Evolutionary conservation across 1,284 basidiomycete species (phyloP), one percentile per base, ranked within the genome.

Genomic region (Xerocomus amazonicus): DNA sequence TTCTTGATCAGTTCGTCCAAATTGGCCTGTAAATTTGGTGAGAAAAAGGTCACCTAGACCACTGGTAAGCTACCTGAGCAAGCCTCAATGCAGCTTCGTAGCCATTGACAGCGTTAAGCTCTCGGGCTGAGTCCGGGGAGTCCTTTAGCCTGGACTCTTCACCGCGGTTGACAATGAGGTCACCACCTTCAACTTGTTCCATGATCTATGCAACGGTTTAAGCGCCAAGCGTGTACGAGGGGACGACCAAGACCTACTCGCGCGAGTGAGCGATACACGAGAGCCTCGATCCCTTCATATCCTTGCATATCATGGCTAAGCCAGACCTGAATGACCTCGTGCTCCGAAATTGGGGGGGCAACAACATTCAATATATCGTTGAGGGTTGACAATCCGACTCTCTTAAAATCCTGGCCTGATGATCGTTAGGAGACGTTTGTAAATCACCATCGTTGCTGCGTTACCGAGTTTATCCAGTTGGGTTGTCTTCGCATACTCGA

Each of bases 241-340:
- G 29, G 9, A 42, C 31, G n/a, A 43, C 32, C 41, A 40, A 34
- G 26, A 67, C 84, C 50, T 61, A 92, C 91, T 64, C 84, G 78
- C 27, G 88, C 73, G 33, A 95, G 73, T 2, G 91, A 84, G 36
- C 87, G 83, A 71, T 97, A 99, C 10, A 95, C 91, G n/a, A 99
- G 80, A n/a, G 85, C 80, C 68, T 97, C 94, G 41, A 99, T 83
- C 13, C 96, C 97, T 47, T 95, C 93, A 65, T 97, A 97, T 12
- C 97, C 96, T 52, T 82, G 75, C 94, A 99, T 96, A 59, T 96
- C 94, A 72, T 99, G 95, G 58, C 88, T 89, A 34, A 99, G 75
- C 83, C 91, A 94, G 6, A 99, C 87, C 66, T 97, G 86, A 52
- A 99, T 91, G 17, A 98, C 92, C 71, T 99, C 97, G 67, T 99